Conservation (phyloP, 805 yeast species). For the Alloascoidea africana region DNA sequence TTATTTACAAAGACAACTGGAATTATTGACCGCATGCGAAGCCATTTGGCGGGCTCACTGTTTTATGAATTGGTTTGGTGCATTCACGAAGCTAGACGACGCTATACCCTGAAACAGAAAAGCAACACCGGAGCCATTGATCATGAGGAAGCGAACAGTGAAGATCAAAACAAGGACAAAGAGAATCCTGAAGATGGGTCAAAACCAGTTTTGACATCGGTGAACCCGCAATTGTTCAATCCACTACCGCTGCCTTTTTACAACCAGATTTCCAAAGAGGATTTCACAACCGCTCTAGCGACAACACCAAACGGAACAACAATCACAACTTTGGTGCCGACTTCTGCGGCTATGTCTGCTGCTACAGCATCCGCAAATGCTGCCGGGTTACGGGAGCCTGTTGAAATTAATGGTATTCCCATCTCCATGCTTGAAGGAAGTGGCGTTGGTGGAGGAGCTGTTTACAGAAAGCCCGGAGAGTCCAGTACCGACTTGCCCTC, state of each 20-base stretch:
- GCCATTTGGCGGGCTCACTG: conserved; percentile 80
- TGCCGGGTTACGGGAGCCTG: conserved; percentile 33
- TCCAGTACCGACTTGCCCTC: too few relatives aligned
- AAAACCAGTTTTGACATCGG: conserved; percentile 7
- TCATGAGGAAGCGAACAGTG: conserved; percentile 5
- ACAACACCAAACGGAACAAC: conserved; percentile 92
- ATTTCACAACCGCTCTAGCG: conserved; percentile 69
- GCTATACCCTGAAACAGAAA: conserved; percentile 27
- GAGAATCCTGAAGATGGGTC: conserved; percentile 8
- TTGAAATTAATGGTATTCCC: conserved; percentile 57
- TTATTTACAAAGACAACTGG: conserved; percentile 58
- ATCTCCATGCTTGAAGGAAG: conserved; percentile 64
- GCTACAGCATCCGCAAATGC: conserved; percentile 45
- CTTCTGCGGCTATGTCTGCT: conserved; percentile 55
- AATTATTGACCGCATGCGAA: conserved; percentile 76
- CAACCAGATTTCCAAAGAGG: conserved; percentile 80
- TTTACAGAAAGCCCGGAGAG: neutral
- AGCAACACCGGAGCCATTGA: conserved; percentile 7
- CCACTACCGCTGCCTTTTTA: conserved; percentile 72
- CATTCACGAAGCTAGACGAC: conserved; percentile 82
- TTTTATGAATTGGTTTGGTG: conserved; percentile 91
- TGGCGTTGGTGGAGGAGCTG: conserved; percentile 35
- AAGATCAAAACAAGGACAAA: conserved; percentile 8
- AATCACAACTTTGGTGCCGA: conserved; percentile 76
- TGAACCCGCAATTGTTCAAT: conserved; percentile 11